phyloP scores from a whole-genome alignment of 306 rosid species.

The Medicago lupulina region DNA sequence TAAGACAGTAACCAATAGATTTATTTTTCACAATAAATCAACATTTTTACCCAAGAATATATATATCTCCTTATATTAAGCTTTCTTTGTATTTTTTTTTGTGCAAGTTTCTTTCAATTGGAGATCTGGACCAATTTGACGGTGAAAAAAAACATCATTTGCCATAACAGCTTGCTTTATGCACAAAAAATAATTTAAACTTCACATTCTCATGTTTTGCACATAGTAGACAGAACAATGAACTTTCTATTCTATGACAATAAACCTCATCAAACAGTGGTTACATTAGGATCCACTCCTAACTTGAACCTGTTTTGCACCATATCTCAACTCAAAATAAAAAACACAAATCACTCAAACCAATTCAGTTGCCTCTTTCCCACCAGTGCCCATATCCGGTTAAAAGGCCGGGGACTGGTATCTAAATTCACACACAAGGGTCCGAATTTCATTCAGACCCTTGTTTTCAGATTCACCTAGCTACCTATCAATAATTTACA shows the following conservation, averaged over 20 bases:
- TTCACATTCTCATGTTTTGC: no score
- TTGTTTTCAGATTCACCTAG: conserved; percentile 54
- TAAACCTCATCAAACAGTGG: conserved; percentile 39
- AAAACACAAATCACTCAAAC: conserved; percentile 53
- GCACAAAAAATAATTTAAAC: no score
- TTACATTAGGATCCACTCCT: conserved; percentile 67
- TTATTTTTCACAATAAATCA: no score
- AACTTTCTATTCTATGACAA: conserved; percentile 14
- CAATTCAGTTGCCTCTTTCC: conserved; percentile 46
- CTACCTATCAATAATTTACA: conserved; percentile 43
- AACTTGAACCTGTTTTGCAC: conserved; percentile 56
- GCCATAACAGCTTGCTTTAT: no score
- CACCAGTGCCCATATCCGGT: conserved; percentile 77
- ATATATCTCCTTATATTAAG: no score
- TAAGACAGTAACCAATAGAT: no score
- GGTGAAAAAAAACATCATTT: no score
- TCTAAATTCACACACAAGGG: conserved; percentile 55
- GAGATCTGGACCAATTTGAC: no score
- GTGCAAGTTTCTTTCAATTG: no score
- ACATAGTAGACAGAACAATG: conserved; percentile 15
- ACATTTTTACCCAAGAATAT: no score
- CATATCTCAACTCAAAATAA: conserved; percentile 49
- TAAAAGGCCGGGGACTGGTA: conserved; percentile 75
- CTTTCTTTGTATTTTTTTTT: no score
- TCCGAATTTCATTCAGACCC: conserved; percentile 66